A percentile compares a stretch with the other conserved stretches of the same genome.
Evolutionary conservation across 441 rosid species (phyloP).

Genomic region (Eutrema salsugineum): DNA sequence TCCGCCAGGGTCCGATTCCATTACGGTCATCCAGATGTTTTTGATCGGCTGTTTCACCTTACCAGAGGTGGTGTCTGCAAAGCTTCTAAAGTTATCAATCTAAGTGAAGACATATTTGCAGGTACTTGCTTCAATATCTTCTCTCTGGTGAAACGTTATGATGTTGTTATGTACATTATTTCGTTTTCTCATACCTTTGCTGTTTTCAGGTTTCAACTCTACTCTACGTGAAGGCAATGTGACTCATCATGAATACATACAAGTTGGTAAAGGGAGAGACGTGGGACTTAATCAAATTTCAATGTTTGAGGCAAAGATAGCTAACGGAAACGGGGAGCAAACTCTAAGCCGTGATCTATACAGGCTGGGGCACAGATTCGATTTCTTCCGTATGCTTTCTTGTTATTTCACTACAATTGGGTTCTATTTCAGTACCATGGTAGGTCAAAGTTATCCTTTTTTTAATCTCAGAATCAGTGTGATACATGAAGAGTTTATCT

Average conservation of each 20-base stretch:
- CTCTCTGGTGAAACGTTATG: constrained; percentile 29
- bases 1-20: constrained; percentile 83
- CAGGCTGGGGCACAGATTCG: constrained; percentile 94
- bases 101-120: constrained; percentile 98
- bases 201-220: constrained; percentile 77
- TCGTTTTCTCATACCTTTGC: constrained; percentile 10
- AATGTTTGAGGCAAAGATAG: constrained; percentile 96
- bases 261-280: constrained; percentile 99
- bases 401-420: constrained; percentile 90
- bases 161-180: not conserved
- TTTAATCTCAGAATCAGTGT: constrained; percentile 12
- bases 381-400: constrained; percentile 95
- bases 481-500: not conserved
- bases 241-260: constrained; percentile 98
- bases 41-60: constrained; percentile 89
- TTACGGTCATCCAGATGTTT: constrained; percentile 98
- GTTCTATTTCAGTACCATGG: constrained; percentile 91
- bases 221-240: constrained; percentile 91
- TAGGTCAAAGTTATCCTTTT: constrained; percentile 24
- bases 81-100: constrained; percentile 91
- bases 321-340: constrained; percentile 97
- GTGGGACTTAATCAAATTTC: constrained; percentile 98
- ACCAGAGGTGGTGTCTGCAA: constrained; percentile 98
- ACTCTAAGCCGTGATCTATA: constrained; percentile 88
- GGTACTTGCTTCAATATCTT: constrained; percentile 47